These are phyloP conservation scores for Myochromella boudieri DNA, from an alignment of 768 basidiomycete genomes.

Conservation along the genomic window DNA sequence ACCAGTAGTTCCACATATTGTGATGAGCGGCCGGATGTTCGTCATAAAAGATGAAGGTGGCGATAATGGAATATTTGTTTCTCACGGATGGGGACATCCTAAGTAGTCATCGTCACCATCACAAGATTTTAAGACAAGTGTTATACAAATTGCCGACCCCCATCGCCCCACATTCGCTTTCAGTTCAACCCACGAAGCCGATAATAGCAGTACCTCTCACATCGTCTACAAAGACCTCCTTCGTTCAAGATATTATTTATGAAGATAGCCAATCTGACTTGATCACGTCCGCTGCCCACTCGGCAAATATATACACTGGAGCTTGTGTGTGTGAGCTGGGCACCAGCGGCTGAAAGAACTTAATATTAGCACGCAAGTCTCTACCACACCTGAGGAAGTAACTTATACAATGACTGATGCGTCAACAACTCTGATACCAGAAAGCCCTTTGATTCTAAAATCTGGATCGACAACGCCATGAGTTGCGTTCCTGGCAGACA, in stretches of 20 bases:
- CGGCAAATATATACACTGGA: slow-evolving; percentile 17
- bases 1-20: slow-evolving; percentile 92
- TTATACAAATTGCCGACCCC: too few relatives aligned
- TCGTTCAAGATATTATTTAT: too few relatives aligned
- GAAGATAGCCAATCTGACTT: slow-evolving; percentile 7
- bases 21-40: slow-evolving; percentile 65
- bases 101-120: too few relatives aligned
- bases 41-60: slow-evolving; percentile 21
- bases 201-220: too few relatives aligned
- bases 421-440: slow-evolving; percentile 18
- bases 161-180: too few relatives aligned
- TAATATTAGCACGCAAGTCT: not conserved
- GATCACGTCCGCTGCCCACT: slow-evolving; percentile 18
- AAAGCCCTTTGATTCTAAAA: slow-evolving; percentile 15
- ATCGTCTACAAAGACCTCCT: too few relatives aligned
- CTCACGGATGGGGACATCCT: too few relatives aligned
- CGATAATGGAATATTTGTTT: not conserved
- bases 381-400: not conserved
- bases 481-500: slow-evolving; percentile 11
- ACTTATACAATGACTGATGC: slow-evolving; percentile 15
- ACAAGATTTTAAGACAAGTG: too few relatives aligned
- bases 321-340: slow-evolving; percentile 16
- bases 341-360: slow-evolving; percentile 10
- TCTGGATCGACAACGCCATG: slow-evolving; percentile 19
- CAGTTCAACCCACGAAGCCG: too few relatives aligned